Evolutionary conservation across 2,329 filamentous ascomycete genomes (phyloP).

Genomic region (Cercospora janseana): DNA sequence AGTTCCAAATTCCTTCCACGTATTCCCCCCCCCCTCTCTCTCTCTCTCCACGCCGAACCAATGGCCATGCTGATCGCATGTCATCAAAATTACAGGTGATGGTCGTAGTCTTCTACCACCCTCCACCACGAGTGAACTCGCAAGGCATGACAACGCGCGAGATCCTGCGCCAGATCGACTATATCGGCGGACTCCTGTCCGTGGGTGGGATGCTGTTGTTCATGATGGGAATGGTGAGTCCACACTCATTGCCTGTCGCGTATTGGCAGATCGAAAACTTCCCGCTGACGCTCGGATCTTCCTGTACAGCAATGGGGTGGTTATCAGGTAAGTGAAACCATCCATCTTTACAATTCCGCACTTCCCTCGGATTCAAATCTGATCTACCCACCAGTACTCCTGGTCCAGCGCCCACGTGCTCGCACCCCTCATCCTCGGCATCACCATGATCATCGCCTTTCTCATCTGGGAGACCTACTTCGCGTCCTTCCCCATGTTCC

Average conservation of each 20-base stretch:
- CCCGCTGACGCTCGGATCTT: background rate
- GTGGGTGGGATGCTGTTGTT: conserved; percentile 53
- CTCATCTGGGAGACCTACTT: conserved; percentile 37
- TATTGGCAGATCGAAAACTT: too few species aligned
- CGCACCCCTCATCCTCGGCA: conserved; percentile 36
- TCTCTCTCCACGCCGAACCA: too few species aligned
- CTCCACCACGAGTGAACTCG: conserved; percentile 50
- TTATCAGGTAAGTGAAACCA: conserved; percentile 25
- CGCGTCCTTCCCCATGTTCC: conserved; percentile 32
- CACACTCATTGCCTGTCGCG: background rate
- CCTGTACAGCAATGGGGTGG: conserved; percentile 23
- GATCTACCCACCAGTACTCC: conserved; percentile 22
- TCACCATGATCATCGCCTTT: conserved; percentile 35
- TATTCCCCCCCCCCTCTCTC: too few species aligned
- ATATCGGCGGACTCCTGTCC: conserved; percentile 52
- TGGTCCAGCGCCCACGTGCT: conserved; percentile 37
- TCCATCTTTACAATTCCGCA: background rate
- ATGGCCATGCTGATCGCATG: background rate
- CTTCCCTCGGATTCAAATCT: background rate
- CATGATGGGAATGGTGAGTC: conserved; percentile 43
- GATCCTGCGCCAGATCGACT: conserved; percentile 50
- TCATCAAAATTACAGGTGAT: conserved; percentile 34
- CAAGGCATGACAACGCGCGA: conserved; percentile 42
- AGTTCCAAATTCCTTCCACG: too few species aligned
- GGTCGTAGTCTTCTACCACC: conserved; percentile 54